Conservation (phyloP, 495 filamentous ascomycete species). For the Neurospora sp. region DNA sequence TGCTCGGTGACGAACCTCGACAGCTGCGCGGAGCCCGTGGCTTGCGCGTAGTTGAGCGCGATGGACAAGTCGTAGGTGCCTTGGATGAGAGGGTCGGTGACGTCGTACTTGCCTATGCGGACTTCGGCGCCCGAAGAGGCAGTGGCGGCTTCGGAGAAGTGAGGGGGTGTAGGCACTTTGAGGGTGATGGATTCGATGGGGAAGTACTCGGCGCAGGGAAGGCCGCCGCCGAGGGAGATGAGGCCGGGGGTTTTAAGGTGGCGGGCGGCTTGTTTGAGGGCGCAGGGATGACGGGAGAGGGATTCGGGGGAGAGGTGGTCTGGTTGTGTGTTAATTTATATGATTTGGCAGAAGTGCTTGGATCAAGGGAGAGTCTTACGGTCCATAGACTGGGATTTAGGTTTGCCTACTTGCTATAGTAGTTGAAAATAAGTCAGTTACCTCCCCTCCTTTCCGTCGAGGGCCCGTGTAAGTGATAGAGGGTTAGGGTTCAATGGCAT, state of each 20-base stretch:
- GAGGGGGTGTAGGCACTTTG: constrained; percentile 30
- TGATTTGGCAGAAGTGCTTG: background rate
- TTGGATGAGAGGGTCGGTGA: constrained; percentile 37
- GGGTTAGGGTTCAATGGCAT: constrained; percentile 3
- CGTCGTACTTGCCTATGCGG: constrained; percentile 72
- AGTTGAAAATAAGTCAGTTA: background rate
- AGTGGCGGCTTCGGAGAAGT: constrained; percentile 60
- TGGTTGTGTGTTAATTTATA: constrained; percentile 12
- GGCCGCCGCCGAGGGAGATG: constrained; percentile 86
- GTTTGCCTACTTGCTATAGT: constrained; percentile 46
- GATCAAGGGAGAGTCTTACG: constrained; percentile 45
- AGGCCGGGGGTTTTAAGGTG: constrained; percentile 60
- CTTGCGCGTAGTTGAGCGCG: constrained; percentile 83
- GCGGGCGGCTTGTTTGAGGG: constrained; percentile 66
- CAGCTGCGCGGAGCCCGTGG: constrained; percentile 75
- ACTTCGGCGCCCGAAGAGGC: constrained; percentile 42
- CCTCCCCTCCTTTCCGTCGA: background rate
- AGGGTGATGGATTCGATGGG: constrained; percentile 43
- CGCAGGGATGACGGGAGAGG: constrained; percentile 45
- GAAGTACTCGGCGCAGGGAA: constrained; percentile 84
- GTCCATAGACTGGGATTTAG: constrained; percentile 76
- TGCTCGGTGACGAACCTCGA: constrained; percentile 87
- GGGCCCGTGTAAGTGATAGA: background rate
- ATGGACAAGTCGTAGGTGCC: constrained; percentile 57
- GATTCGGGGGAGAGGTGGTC: constrained; percentile 49